Percentiles rank a stretch among this genome's conserved stretches.
These are phyloP conservation scores for Kitagawia praeruptora DNA, from an alignment of 129 eudicot genomes.

Conservation along the genomic window DNA sequence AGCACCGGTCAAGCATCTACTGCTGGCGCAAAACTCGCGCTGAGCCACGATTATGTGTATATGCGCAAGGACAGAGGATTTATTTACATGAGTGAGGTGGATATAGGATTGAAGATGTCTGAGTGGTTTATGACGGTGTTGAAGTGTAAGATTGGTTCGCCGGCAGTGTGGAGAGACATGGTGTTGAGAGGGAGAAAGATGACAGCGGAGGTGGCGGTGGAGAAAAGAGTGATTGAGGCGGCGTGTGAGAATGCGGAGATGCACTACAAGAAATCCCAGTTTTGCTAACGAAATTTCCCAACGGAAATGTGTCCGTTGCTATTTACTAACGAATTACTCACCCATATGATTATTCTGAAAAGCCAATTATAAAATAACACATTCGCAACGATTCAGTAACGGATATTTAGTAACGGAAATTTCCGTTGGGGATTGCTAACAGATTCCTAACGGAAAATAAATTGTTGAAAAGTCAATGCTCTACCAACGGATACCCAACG, in stretches of 20 bases:
- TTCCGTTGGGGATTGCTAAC: too few species aligned
- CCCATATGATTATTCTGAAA: too few species aligned
- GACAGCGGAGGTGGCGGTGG: constrained; percentile 48
- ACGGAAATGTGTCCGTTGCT: too few species aligned
- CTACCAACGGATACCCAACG: too few species aligned
- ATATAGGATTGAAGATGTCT: constrained; percentile 38
- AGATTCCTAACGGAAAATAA: too few species aligned
- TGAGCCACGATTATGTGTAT: constrained; percentile 57
- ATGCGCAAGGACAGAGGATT: constrained; percentile 71
- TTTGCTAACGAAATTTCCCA: too few species aligned
- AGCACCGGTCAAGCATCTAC: constrained; percentile 73
- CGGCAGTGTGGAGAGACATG: constrained; percentile 44
- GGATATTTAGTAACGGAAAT: too few species aligned
- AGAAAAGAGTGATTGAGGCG: constrained; percentile 49
- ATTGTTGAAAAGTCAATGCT: too few species aligned
- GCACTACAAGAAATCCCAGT: too few species aligned
- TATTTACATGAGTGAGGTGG: constrained; percentile 76
- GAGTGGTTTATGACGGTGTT: constrained; percentile 36
- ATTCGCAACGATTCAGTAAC: too few species aligned
- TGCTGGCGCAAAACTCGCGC: constrained; percentile 48
- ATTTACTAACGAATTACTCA: too few species aligned
- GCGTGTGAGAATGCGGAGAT: constrained; percentile 42
- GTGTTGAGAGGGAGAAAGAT: constrained; percentile 47
- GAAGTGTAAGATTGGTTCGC: constrained; percentile 41
- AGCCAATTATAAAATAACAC: too few species aligned